Evolutionary conservation across 2,329 filamentous ascomycete species (phyloP).

Genomic region (Sordariomycetes sp.): DNA sequence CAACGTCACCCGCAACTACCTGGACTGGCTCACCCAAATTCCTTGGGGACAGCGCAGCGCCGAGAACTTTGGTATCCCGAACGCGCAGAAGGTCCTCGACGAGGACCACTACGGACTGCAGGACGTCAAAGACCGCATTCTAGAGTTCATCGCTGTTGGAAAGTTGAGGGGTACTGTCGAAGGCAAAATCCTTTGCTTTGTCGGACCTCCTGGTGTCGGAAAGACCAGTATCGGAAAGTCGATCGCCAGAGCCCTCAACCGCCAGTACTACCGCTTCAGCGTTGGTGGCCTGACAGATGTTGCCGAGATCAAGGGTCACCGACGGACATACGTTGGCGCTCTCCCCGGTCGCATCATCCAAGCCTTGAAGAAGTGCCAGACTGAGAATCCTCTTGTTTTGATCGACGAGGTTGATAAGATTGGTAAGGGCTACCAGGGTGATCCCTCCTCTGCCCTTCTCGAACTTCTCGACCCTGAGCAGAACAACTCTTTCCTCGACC

Average conservation of each 20-base stretch:
- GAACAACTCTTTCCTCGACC: constrained; percentile 93
- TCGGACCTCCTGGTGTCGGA: constrained; percentile 92
- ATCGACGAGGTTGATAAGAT: constrained; percentile 99
- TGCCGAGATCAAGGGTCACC: constrained; percentile 96
- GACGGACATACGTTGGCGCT: constrained; percentile 92
- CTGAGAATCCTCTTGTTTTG: constrained; percentile 90
- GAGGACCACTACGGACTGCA: constrained; percentile 96
- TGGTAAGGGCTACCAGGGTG: constrained; percentile 89
- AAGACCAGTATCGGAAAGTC: constrained; percentile 99
- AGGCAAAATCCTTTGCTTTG: constrained; percentile 96
- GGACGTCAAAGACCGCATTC: constrained; percentile 95
- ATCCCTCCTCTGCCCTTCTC: constrained; percentile 87
- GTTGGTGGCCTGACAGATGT: constrained; percentile 96
- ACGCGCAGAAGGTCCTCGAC: constrained; percentile 83
- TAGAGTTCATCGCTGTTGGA: constrained; percentile 97
- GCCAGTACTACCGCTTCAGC: constrained; percentile 97
- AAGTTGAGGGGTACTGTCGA: constrained; percentile 96
- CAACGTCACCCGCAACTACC: constrained; percentile 95
- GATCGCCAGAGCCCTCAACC: constrained; percentile 86
- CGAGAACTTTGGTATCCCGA: constrained; percentile 92
- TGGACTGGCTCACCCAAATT: constrained; percentile 97
- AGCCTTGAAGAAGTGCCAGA: constrained; percentile 97
- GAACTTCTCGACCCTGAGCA: constrained; percentile 95
- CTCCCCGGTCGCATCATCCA: constrained; percentile 95
- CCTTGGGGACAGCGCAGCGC: constrained; percentile 93